Evolutionary conservation across 2,329 filamentous ascomycete genomes (phyloP), one percentile per base, ranked within the genome.

Genomic region (Colletotrichum trifolii): DNA sequence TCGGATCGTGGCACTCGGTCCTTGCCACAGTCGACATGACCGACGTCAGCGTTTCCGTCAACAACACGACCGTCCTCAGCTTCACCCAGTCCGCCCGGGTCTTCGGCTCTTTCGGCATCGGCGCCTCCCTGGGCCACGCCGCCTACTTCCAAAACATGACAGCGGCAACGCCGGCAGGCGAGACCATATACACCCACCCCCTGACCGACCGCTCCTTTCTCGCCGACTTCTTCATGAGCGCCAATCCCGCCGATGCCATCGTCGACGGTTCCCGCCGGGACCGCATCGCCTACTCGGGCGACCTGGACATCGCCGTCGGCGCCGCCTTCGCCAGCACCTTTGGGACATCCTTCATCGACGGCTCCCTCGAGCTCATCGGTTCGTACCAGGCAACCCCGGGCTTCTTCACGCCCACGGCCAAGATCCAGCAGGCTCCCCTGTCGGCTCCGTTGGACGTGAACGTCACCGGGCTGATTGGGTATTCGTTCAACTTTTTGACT

Each of bases 231-330:
- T 68, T 77, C 7, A 71, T 77, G 49, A 76, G 76, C 7, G 69
- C 71, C 10, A 79, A 78, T 58, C 75, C 75, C 3, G 49, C 67
- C 3, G 67, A 71, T 10, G 73, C 70, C 34, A 71, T 73, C 12
- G 76, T 78, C 3, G 77, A 78, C 64, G 77, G 76, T 34, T 77
- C 77, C 2, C 71, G 74, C 6, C 70, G 75, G 5, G 75, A 76
- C 65, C 70, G 74, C 13, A 75, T 76, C 54, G 70, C 74, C 3
- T 76, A 76, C 54, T 64, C 71, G 1, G 74, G 74, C 10, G 74
- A 77, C 58, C 69, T 77, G 13, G 74, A 77, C 48, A 64, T 76
- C 52, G 69, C 73, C 1, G 54, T 70, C 8, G 68, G 46, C 12
- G 67, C 72, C 7, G 64, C 73, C 3, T 60, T 76, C 6, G 70